Conservation (phyloP, 139 green algal species). For the Chlorella sp. region DNA sequence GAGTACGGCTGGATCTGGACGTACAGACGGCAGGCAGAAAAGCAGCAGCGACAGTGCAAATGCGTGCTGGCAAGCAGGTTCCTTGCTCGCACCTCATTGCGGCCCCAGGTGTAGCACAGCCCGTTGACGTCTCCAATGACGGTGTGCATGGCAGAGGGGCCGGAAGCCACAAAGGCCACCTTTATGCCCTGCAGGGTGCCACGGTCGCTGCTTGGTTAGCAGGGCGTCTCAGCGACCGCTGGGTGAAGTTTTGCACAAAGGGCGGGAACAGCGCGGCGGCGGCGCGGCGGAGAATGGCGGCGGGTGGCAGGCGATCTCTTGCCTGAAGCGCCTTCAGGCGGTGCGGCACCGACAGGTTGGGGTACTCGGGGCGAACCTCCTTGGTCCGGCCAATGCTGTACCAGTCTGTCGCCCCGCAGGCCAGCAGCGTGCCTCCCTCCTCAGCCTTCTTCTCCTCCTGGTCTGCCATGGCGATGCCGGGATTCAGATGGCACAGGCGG, state of each 20-base stretch:
- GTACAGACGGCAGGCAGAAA: not conserved
- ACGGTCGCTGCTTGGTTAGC: no score
- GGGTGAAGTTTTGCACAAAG: not conserved
- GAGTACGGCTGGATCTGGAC: not conserved
- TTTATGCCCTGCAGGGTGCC: slow-evolving; percentile 64
- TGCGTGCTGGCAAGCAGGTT: not conserved
- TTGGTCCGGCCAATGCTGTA: slow-evolving; percentile 25
- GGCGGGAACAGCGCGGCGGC: not conserved
- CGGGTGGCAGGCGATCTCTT: not conserved
- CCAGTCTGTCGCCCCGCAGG: slow-evolving; percentile 75
- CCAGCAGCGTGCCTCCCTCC: slow-evolving; percentile 72
- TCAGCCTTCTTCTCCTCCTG: not conserved
- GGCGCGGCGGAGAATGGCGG: not conserved
- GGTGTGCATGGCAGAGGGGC: slow-evolving; percentile 80
- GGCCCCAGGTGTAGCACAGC: slow-evolving; percentile 86
- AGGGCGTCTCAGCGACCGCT: no score
- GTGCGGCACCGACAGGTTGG: slow-evolving; percentile 76
- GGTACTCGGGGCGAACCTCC: slow-evolving; percentile 61
- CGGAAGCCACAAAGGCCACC: slow-evolving; percentile 79
- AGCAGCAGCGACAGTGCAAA: not conserved
- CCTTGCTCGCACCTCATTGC: slow-evolving; percentile 79
- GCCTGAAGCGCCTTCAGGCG: slow-evolving; percentile 73
- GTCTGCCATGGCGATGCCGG: no score
- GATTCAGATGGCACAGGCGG: not conserved
- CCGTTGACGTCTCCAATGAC: slow-evolving; percentile 75